Base-by-base conservation (phyloP, 768 basidiomycete species). In the Panus rudis region DNA sequence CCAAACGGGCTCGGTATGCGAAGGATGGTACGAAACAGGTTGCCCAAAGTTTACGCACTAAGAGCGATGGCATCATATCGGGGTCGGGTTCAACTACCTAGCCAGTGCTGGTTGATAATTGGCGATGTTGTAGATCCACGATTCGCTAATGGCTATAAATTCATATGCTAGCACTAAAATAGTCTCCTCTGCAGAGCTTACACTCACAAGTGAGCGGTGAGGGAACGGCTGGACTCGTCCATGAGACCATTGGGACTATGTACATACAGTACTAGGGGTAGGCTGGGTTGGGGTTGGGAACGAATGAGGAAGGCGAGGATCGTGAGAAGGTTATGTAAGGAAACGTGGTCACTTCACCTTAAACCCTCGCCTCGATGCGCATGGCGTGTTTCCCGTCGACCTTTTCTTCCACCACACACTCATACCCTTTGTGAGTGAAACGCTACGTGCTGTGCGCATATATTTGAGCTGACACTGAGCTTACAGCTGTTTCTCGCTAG, bases 291-390 rank as follows among this genome's bases (percentile, higher is more conserved):
- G n/a, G n/a, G n/a, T n/a, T n/a, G n/a, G 33, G 21, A 30, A 35
- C 30, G 30, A 41, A 28, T n/a, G 31, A 43, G 42, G 33, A 43
- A 22, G 42, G n/a, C 40, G 10, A 10, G 10, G 38, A 13, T 10
- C 45, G 25, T 39, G 37, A 13, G 37, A 45, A 39, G 6, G 13
- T 37, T n/a, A 22, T 53, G 47, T 60, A 52, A 46, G 58, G 50
- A 50, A 56, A 49, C 55, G 47, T 48, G 48, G n/a, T 47, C 51
- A 55, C 55, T 52, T 55, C 54, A 65, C 60, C 65, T 71, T 66
- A 66, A 67, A 65, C 61, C 66, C 63, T 61, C 42, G 56, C 59
- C 62, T 63, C 63, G 61, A 53, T 56, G 42, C 56, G 58, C 45
- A 45, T 50, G 28, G 42, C 49, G 53, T 50, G 59, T 58, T 51